phyloP scores from a whole-genome alignment of 2,329 filamentous ascomycete species.

The Diaporthe australafricana region DNA sequence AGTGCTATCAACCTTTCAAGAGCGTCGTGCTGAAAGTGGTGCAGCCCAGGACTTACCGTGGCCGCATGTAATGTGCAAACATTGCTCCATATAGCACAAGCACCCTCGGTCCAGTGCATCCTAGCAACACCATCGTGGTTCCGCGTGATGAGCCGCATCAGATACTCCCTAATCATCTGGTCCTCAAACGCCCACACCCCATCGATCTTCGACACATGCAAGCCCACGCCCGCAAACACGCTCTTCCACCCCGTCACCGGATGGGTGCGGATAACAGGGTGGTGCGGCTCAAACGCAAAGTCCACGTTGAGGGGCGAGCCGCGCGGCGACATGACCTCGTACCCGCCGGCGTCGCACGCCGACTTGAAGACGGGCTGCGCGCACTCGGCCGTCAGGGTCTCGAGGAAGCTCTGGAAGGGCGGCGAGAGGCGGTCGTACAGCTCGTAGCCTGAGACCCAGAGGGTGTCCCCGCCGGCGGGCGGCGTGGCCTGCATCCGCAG shows the following conservation, averaged over 20 bases:
- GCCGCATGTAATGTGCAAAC: conserved; percentile 47
- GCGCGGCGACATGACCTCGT: conserved; percentile 59
- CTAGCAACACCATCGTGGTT: conserved; percentile 54
- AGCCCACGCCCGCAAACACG: conserved; percentile 61
- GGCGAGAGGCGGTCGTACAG: conserved; percentile 72
- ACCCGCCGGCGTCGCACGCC: conserved; percentile 56
- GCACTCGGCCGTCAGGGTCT: conserved; percentile 67
- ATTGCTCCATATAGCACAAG: conserved; percentile 55
- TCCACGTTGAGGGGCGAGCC: conserved; percentile 65
- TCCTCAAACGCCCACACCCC: conserved; percentile 58
- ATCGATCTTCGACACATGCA: conserved; percentile 63
- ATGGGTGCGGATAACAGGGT: conserved; percentile 68
- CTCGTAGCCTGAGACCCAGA: conserved; percentile 77
- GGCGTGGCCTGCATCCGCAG: conserved; percentile 66
- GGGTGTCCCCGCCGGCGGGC: conserved; percentile 66
- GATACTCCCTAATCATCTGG: conserved; percentile 51
- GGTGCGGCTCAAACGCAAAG: conserved; percentile 58
- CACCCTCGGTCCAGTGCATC: conserved; percentile 52
- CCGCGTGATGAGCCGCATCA: conserved; percentile 43
- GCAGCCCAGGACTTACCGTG: conserved; percentile 43
- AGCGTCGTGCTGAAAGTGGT: neutral
- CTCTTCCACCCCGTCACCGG: conserved; percentile 69
- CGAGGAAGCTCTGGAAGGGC: conserved; percentile 68
- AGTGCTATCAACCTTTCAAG: too few species aligned
- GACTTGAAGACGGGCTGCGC: conserved; percentile 62